Percentiles rank a stretch among this genome's conserved stretches.
Conservation (phyloP, 768 basidiomycete species). For the Pleurotus citrinopileatus region DNA sequence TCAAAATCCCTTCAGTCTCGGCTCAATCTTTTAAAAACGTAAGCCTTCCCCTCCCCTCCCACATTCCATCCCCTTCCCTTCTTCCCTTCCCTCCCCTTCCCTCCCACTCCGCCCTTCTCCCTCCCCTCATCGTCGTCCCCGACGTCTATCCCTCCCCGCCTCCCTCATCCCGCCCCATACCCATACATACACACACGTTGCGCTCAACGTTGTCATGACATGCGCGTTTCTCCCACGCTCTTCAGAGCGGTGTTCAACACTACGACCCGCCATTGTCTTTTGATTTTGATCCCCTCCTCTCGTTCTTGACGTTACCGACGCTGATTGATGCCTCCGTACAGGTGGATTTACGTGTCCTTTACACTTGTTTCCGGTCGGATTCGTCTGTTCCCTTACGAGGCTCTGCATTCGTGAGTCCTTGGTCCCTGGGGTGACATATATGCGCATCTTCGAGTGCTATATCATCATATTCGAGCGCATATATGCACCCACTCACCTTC, state of each 20-base stretch:
- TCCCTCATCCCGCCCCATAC: too few relatives aligned
- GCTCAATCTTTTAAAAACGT: slow-evolving; percentile 7
- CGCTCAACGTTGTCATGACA: slow-evolving; percentile 31
- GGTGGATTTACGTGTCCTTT: not conserved
- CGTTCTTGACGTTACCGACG: too few relatives aligned
- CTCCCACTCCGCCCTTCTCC: slow-evolving; percentile 5
- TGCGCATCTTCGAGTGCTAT: not conserved
- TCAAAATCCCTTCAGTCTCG: slow-evolving; percentile 4
- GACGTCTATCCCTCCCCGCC: not conserved
- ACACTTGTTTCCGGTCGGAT: too few relatives aligned
- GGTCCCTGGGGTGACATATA: not conserved
- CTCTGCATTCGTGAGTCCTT: too few relatives aligned
- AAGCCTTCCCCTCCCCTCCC: slow-evolving; percentile 3
- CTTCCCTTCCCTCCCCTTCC: slow-evolving; percentile 5
- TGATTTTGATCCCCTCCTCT: not conserved
- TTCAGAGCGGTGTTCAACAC: not conserved
- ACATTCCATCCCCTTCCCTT: slow-evolving; percentile 10
- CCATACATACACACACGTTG: slow-evolving; percentile 10
- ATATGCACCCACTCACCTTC: too few relatives aligned
- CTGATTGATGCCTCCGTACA: not conserved
- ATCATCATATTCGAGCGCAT: not conserved
- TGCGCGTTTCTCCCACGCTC: slow-evolving; percentile 18
- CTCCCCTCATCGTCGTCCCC: slow-evolving; percentile 3
- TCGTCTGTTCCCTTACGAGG: too few relatives aligned
- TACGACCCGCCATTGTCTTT: not conserved